Evolutionary conservation across 805 yeast species (phyloP), one percentile per base, ranked within the genome.

Genomic region (Cyberlindnera sargentensis): DNA sequence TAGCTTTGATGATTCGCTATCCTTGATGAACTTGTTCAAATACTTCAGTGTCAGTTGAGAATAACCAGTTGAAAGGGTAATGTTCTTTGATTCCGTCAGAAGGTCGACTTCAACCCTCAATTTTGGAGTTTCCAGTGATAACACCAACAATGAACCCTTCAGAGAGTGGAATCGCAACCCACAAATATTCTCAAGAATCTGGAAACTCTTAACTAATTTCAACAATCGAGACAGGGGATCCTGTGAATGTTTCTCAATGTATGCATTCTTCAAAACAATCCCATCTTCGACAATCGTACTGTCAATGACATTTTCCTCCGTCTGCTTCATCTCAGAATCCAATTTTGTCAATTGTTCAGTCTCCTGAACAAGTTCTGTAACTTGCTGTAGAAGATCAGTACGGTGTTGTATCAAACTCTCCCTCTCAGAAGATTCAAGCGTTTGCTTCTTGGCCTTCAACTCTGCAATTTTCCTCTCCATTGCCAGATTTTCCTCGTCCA

Each of bases 191-290:
- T 53, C 53, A 8, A 53, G 33, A 3, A 31, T 26, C 2, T 51
- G 44, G 20, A 52, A 46, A 2, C 42, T n/a, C 27, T 37, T 38
- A 4, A 49, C 9, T 15, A 45, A 40, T 11, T 8, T 31, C 15
- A 35, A 37, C 41, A 56, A 37, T 40, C 56, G 47, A 4, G 39
- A 31, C 5, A 38, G 8, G 26, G 57, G 58, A 27, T 56, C 56
- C 32, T 52, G 53, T n/a, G 46, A 45, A 26, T 52, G 51, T 39
- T 48, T 48, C 34, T 49, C 48, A 6, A 55, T 30, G 31, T 28
- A 47, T 7, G 33, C 23, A 20, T 41, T 28, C 40, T 53, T 53
- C 4, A 15, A 34, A 4, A 31, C 35, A 8, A 56, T 45, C 20
- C 51, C 57, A 9, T 42, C 41, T 39, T 54, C 56, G 20, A 56